Base-by-base conservation (phyloP, 1,284 basidiomycete species). In the Exobasidium cylindrosporum region DNA sequence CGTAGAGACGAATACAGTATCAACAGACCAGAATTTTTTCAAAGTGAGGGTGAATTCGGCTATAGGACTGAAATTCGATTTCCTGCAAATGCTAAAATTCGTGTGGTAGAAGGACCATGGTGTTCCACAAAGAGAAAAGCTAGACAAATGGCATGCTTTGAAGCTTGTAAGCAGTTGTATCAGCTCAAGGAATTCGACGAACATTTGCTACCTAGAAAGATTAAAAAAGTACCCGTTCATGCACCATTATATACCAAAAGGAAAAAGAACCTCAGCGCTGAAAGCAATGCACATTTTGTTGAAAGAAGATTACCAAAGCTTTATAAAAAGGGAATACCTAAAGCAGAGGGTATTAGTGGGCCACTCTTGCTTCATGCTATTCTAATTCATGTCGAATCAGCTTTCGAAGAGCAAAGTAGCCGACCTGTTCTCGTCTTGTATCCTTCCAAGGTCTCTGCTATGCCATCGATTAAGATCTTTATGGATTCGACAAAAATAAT, bases 131-230 rank as follows among this genome's bases (percentile, higher is more conserved):
- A 74, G 55, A 70, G 66, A 53, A 58, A 53, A 14, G 72, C 70
- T 0, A 67, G 66, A 28, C 54, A 65, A 4, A 54, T 62, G 58
- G 70, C 68, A 1, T 70, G 70, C 17, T 69, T 74, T 53, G 35
- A 47, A 23, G 70, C 68, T 2, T 67, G 67, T 45, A 46, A 61
- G 45, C 55, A 61, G 49, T 57, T 74, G 14, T 54, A 65, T 14
- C 32, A 61, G 44, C 26, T 70, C 5, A 64, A 60, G 7, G 68
- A 67, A 40, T 58, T 74, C 31, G 72, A 74, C n/a, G 63, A 68
- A 11, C 62, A 62, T 54, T 49, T 71, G 11, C 63, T 69, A 60
- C 70, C 35, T 10, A 40, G 66, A 2, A 40, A 40, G 35, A 40
- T 40, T 40, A 7, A 7, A 40, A n/a, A 49, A 58, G 44, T n/a